phyloP scores from a whole-genome alignment of 1,284 basidiomycete genomes.

The Peniophora sp. region DNA sequence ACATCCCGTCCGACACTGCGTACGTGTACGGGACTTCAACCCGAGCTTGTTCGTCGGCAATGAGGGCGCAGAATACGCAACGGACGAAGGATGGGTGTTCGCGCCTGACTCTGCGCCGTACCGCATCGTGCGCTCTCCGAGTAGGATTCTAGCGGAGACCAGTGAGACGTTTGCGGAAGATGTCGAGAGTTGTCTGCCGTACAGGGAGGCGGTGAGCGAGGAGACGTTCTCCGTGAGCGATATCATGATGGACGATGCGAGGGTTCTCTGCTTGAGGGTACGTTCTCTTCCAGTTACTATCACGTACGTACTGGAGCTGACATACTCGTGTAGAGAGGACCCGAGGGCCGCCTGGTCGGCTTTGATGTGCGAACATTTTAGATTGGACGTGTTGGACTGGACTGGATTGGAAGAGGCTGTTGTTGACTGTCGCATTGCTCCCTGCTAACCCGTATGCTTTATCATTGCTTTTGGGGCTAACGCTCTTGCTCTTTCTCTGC shows the following conservation, averaged over 20 bases:
- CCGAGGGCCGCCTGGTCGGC: not conserved
- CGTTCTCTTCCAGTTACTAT: slow-evolving; percentile 3
- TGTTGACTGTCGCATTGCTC: too few species aligned
- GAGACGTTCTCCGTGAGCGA: slow-evolving; percentile 38
- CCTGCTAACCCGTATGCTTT: too few species aligned
- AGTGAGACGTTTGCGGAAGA: slow-evolving; percentile 35
- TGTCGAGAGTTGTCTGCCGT: slow-evolving; percentile 37
- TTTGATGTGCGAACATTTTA: not conserved
- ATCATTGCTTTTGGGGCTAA: too few species aligned
- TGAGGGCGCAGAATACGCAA: not conserved
- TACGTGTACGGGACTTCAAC: slow-evolving; percentile 43
- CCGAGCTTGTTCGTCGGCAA: slow-evolving; percentile 26
- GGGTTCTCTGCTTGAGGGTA: slow-evolving; percentile 38
- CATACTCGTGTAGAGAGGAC: not conserved
- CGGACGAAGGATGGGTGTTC: not conserved
- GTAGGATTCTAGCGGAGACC: slow-evolving; percentile 13
- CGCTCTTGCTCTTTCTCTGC: too few species aligned
- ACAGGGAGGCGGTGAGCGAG: slow-evolving; percentile 38
- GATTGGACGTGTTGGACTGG: not conserved
- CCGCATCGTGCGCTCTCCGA: slow-evolving; percentile 8
- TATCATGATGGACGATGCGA: slow-evolving; percentile 47
- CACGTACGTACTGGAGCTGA: not conserved
- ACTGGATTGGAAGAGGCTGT: too few species aligned
- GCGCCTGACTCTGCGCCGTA: not conserved
- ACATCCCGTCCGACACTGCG: slow-evolving; percentile 1